Evolutionary conservation across 257 asterid genomes (phyloP).

Genomic region (Petunia axillaris): DNA sequence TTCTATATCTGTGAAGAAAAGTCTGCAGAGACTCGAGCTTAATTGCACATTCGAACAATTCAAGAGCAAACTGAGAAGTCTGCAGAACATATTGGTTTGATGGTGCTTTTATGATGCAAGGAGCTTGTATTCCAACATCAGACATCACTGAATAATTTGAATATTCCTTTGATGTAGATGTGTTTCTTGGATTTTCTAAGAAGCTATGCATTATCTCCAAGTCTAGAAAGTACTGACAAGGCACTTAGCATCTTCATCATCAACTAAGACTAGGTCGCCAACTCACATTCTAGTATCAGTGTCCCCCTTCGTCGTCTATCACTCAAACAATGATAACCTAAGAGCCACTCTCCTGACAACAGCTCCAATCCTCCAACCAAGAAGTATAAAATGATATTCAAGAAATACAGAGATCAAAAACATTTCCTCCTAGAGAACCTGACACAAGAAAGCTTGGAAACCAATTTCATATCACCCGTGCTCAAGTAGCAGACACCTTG

Average conservation of each 20-base stretch:
- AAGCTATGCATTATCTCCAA: not conserved
- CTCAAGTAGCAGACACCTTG: not conserved
- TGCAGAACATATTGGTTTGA: constrained; percentile 11
- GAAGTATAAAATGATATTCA: not conserved
- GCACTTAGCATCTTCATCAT: not conserved
- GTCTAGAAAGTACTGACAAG: not conserved
- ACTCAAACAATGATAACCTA: not conserved
- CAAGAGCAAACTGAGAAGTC: not conserved
- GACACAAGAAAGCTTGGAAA: not conserved
- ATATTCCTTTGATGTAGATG: not conserved
- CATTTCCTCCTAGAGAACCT: not conserved
- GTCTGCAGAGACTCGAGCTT: not conserved
- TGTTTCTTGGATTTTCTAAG: not conserved
- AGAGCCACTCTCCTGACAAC: not conserved
- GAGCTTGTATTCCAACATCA: not conserved
- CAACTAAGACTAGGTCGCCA: not conserved
- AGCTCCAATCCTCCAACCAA: not conserved
- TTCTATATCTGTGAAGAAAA: not conserved
- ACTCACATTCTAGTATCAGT: not conserved
- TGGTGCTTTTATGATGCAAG: constrained; percentile 4
- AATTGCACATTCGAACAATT: not conserved
- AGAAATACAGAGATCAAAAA: not conserved
- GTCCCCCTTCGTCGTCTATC: not conserved
- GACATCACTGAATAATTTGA: not conserved
- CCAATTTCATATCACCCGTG: not conserved